phyloP scores from a whole-genome alignment of 2,329 filamentous ascomycete species.

The Pseudogymnoascus sp. region DNA sequence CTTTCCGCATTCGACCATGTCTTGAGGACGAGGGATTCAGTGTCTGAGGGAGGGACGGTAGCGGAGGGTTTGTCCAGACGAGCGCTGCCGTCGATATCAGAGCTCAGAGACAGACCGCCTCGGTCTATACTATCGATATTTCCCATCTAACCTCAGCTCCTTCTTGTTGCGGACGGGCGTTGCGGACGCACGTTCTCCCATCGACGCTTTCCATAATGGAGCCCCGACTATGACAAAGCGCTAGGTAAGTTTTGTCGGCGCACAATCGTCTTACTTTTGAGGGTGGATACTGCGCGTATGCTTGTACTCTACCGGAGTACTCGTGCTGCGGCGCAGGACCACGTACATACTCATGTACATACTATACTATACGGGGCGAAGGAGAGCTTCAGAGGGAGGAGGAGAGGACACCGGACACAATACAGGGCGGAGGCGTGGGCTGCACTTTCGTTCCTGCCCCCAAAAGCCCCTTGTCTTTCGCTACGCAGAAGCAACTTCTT shows the following conservation, averaged over 20 bases:
- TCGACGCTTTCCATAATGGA: not conserved
- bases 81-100: not conserved
- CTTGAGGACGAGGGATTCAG: not conserved
- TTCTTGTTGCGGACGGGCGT: not conserved
- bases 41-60: not conserved
- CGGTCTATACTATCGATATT: not conserved
- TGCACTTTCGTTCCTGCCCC: not conserved
- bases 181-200: not conserved
- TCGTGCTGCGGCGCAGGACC: not conserved
- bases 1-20: not conserved
- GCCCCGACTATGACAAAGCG: conserved; percentile 1
- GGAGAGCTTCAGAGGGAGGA: not conserved
- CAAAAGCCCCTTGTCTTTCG: not conserved
- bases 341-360: not conserved
- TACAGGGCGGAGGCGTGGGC: not conserved
- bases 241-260: not conserved
- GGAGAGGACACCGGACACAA: not conserved
- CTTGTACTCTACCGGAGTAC: not conserved
- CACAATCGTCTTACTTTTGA: conserved; percentile 3
- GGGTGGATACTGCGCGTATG: not conserved
- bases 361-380: not conserved
- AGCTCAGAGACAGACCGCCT: not conserved
- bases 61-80: not conserved
- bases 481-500: not conserved
- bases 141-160: not conserved